Percentiles rank a stretch among this genome's conserved stretches.
Conservation (phyloP, 805 yeast species). For the Ogataea pignaliae region DNA sequence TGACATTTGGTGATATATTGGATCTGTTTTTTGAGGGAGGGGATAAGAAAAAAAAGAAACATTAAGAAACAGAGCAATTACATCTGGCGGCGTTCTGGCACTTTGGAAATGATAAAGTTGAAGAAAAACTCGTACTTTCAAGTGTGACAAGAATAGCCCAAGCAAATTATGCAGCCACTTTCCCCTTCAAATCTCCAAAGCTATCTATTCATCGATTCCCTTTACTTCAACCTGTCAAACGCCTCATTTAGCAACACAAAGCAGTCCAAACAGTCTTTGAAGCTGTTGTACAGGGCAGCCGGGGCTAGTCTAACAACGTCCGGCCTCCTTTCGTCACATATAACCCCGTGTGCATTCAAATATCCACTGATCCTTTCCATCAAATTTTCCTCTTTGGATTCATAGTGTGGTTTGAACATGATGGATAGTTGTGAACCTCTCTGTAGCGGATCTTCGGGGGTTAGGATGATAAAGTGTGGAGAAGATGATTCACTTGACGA, state of each 20-base stretch:
- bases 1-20: too few relatives aligned
- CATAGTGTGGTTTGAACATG: conserved; percentile 50
- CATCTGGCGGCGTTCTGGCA: too few relatives aligned
- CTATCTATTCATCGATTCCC: too few relatives aligned
- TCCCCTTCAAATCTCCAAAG: too few relatives aligned
- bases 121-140: too few relatives aligned
- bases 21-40: too few relatives aligned
- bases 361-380: conserved; percentile 59
- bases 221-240: conserved; percentile 14
- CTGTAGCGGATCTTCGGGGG: conserved; percentile 55
- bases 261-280: conserved; percentile 53
- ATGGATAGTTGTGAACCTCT: conserved; percentile 84
- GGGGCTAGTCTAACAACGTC: conserved; percentile 91
- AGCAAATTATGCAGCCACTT: too few relatives aligned
- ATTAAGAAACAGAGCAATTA: too few relatives aligned
- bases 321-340: conserved; percentile 88
- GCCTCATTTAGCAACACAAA: conserved; percentile 42
- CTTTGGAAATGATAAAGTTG: too few relatives aligned
- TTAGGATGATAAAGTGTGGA: conserved; percentile 61
- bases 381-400: conserved; percentile 33
- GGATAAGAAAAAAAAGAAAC: too few relatives aligned
- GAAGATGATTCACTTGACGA: conserved; percentile 9
- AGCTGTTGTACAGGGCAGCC: conserved; percentile 75
- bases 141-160: too few relatives aligned
- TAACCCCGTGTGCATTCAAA: conserved; percentile 54